Evolutionary conservation across 1,284 basidiomycete species (phyloP), one percentile per base, ranked within the genome.

Genomic region (Papiliotrema laurentii): DNA sequence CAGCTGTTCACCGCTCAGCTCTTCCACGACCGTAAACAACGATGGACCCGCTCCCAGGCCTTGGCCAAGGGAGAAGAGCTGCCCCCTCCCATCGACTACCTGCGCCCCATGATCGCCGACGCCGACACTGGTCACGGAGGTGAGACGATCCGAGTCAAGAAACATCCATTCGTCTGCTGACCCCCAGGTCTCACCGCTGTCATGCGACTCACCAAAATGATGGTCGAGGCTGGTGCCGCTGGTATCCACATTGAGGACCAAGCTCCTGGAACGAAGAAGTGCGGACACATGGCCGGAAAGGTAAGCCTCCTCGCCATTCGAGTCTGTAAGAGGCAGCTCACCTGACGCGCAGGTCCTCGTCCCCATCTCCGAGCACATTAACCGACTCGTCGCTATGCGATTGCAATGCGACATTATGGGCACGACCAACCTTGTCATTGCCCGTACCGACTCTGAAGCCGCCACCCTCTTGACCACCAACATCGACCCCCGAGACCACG

Each of bases 391-490:
- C 53, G 84, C 85, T 37, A 86, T 86, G 69, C 82, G 85, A 38
- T 76, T 86, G 43, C 85, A 87, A 75, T 85, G 82, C 71, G 85
- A 87, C 69, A 83, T 87, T 60, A 85, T 87, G 84, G 85, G 84
- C 58, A 83, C 84, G 49, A 79, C 82, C 68, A 87, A 85, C 75
- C 79, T 87, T 54, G 82, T 85, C 61, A 79, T 87, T 52, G 84
- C 84, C 7, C 80, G 85, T 51, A 87, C 85, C 44, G 85, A 87
- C 69, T 85, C 84, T 10, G 84, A 97, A 74, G 93, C 94, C 7
- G 94, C 94, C 3, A 97, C 93, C 1, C 83, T 98, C 59, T 89
- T 98, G 78, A 89, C 92, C 45, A 86, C 89, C 64, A 97, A 97
- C 76, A 90, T 98, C 56, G 96, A 98, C 75, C 84, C 87, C 63